Conservation (phyloP, 345 rosid genomes). For the Eucalyptus marginata region DNA sequence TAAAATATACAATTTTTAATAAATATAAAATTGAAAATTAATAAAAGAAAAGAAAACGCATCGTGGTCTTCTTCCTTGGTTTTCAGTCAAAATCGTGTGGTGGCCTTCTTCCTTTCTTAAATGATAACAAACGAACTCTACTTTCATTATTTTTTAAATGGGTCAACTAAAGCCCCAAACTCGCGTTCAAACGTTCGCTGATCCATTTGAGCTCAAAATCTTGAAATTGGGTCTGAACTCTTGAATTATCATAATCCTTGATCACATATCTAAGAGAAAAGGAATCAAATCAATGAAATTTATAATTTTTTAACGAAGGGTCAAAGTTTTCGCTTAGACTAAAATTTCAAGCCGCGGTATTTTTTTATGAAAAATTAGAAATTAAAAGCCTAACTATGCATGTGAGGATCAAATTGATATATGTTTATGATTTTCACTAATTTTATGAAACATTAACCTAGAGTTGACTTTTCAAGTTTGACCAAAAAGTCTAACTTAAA, state of each 20-base stretch:
- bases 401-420: background rate
- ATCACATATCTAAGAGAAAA: background rate
- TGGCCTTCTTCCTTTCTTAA: background rate
- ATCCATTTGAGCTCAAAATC: background rate
- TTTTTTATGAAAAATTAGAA: background rate
- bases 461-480: background rate
- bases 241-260: background rate
- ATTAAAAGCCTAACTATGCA: background rate
- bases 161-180: background rate
- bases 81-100: background rate
- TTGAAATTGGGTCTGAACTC: background rate
- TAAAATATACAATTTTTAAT: too few relatives aligned
- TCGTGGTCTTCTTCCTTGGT: background rate
- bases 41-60: too few relatives aligned
- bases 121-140: background rate
- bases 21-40: background rate
- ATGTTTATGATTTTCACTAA: background rate
- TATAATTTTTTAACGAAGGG: background rate
- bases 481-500: background rate
- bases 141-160: background rate
- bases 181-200: background rate
- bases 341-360: background rate
- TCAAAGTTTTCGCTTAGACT: background rate
- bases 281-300: background rate
- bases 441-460: too few relatives aligned